Percentiles rank a stretch among this genome's conserved stretches.
Evolutionary conservation across 2,329 filamentous ascomycete species (phyloP).

Genomic region (Pseudocercospora crystallina): DNA sequence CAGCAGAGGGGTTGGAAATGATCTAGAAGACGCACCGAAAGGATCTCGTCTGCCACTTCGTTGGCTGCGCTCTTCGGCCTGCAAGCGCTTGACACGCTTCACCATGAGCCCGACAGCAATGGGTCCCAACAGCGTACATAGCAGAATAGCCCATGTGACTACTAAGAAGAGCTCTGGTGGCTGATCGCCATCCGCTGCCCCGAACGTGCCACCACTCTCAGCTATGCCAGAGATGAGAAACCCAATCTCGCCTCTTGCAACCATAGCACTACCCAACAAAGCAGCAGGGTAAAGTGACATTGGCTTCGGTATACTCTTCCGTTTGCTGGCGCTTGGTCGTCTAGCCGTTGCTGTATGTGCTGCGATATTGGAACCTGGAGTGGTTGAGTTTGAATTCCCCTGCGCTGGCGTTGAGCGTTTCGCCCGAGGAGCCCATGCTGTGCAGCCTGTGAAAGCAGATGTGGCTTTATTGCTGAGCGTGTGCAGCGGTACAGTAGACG

Average conservation of each 20-base stretch:
- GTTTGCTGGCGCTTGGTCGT: conserved; percentile 6
- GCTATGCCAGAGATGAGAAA: conserved; percentile 72
- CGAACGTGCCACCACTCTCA: conserved; percentile 54
- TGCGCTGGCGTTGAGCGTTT: too few relatives aligned
- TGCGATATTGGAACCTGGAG: too few relatives aligned
- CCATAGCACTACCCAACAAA: conserved; percentile 69
- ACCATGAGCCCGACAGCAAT: conserved; percentile 53
- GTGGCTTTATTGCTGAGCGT: neutral
- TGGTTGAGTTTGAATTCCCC: too few relatives aligned
- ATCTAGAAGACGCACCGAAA: conserved; percentile 1
- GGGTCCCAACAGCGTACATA: conserved; percentile 58
- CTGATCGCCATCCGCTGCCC: conserved; percentile 15
- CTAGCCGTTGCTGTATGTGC: neutral
- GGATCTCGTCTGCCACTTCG: conserved; percentile 17
- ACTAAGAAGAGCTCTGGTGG: conserved; percentile 53
- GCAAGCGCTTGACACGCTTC: conserved; percentile 45
- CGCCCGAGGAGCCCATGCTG: too few relatives aligned
- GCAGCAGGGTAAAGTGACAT: conserved; percentile 66
- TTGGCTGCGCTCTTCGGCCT: conserved; percentile 22
- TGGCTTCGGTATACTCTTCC: conserved; percentile 43
- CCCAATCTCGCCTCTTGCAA: conserved; percentile 75
- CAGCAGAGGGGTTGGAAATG: too few relatives aligned
- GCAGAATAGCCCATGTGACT: conserved; percentile 55
- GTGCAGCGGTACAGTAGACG: conserved; percentile 7
- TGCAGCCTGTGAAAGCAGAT: too few relatives aligned